phyloP scores from a whole-genome alignment of 805 yeast genomes.

The Wickerhamomyces canadensis region DNA sequence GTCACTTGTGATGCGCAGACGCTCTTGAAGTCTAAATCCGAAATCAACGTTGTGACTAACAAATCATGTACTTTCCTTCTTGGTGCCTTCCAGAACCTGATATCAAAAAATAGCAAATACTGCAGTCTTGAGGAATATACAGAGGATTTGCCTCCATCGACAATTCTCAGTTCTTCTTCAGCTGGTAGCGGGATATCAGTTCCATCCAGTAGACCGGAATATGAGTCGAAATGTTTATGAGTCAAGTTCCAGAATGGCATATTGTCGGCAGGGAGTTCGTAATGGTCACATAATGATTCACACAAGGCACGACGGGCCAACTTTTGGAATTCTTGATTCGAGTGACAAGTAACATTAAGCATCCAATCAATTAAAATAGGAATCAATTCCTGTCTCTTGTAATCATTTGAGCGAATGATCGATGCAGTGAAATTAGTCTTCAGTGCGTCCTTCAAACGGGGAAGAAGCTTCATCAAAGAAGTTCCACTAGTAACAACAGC shows the following conservation, averaged over 20 bases:
- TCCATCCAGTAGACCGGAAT: slow-evolving; percentile 16
- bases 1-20: slow-evolving; percentile 48
- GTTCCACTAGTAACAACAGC: slow-evolving; percentile 36
- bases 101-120: slow-evolving; percentile 45
- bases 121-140: slow-evolving; percentile 45
- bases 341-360: slow-evolving; percentile 31
- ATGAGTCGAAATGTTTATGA: slow-evolving; percentile 1
- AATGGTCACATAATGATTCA: slow-evolving; percentile 33
- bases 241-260: slow-evolving; percentile 21
- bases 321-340: slow-evolving; percentile 33
- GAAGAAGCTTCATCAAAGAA: slow-evolving; percentile 22
- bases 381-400: slow-evolving; percentile 41
- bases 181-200: slow-evolving; percentile 8
- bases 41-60: slow-evolving; percentile 50
- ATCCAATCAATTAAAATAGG: slow-evolving; percentile 48
- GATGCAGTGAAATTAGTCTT: slow-evolving; percentile 51
- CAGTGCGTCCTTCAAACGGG: slow-evolving; percentile 35
- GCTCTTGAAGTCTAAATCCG: slow-evolving; percentile 42
- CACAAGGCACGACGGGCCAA: slow-evolving; percentile 38
- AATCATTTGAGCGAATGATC: slow-evolving; percentile 46
- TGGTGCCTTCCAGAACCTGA: slow-evolving; percentile 45
- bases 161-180: neutral
- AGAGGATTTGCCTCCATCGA: neutral
- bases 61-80: slow-evolving; percentile 44
- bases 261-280: slow-evolving; percentile 8